A percentile compares a stretch with the other conserved stretches of the same genome.
Conservation (phyloP, 257 asterid species). For the Solanum dulcamara region DNA sequence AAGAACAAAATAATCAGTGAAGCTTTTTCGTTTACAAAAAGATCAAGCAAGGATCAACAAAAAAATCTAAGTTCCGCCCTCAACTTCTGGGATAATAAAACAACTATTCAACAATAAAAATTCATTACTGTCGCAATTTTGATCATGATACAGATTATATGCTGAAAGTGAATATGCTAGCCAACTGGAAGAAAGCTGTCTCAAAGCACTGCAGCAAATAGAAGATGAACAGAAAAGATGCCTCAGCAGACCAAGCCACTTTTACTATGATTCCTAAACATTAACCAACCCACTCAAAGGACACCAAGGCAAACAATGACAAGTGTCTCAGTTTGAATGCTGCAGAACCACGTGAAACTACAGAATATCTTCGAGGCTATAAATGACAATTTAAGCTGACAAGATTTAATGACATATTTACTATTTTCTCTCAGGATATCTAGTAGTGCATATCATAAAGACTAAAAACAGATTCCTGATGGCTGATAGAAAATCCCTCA, state of each 20-base stretch:
- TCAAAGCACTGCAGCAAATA: not conserved
- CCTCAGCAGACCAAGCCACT: not conserved
- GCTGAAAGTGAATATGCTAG: not conserved
- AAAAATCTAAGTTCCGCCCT: not conserved
- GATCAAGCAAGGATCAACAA: not conserved
- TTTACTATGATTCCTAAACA: not conserved
- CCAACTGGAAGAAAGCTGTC: not conserved
- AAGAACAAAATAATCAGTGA: conserved; percentile 7
- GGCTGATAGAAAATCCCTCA: not conserved
- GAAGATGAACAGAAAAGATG: not conserved
- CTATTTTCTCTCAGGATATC: not conserved
- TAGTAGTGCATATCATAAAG: not conserved
- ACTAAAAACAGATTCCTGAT: not conserved
- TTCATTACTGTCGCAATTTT: not conserved
- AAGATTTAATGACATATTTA: not conserved
- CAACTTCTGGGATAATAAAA: not conserved
- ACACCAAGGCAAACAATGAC: not conserved
- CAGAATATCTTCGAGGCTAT: not conserved
- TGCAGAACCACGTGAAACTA: not conserved
- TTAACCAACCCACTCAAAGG: not conserved
- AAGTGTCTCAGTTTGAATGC: not conserved
- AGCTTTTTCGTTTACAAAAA: not conserved
- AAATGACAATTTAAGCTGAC: not conserved
- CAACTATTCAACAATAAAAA: not conserved
- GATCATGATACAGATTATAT: not conserved